These are phyloP conservation scores for Marasmius sp. DNA, from an alignment of 1,284 basidiomycete genomes.

Conservation along the genomic window DNA sequence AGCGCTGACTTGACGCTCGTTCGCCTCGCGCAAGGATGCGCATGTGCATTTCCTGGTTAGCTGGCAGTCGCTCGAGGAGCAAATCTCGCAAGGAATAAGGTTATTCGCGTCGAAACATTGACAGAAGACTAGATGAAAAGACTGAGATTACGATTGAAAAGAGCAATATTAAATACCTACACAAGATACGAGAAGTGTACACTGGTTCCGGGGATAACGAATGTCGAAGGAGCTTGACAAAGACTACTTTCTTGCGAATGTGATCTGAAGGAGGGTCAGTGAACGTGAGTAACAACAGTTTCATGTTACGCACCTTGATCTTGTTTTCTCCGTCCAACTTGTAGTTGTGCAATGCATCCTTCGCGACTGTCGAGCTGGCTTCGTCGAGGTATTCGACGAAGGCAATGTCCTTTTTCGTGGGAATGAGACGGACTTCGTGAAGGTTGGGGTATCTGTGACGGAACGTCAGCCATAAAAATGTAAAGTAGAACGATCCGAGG, in stretches of 20 bases:
- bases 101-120: background rate
- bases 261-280: slow-evolving; percentile 41
- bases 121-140: background rate
- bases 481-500: slow-evolving; percentile 15
- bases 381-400: slow-evolving; percentile 97
- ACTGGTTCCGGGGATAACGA: background rate
- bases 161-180: background rate
- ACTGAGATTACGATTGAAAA: background rate
- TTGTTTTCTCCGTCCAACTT: slow-evolving; percentile 94
- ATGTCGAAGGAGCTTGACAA: background rate
- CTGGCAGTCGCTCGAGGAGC: no score
- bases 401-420: slow-evolving; percentile 93
- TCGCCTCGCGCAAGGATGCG: no score
- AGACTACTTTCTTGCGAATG: slow-evolving; percentile 57
- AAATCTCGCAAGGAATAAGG: background rate
- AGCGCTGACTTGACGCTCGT: no score
- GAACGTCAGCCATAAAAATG: slow-evolving; percentile 9
- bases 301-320: slow-evolving; percentile 71
- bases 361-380: slow-evolving; percentile 82
- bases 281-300: background rate
- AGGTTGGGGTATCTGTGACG: slow-evolving; percentile 80
- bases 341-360: slow-evolving; percentile 95
- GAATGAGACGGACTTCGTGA: slow-evolving; percentile 94
- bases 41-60: no score
- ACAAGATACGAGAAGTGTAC: background rate